phyloP scores from a whole-genome alignment of 495 filamentous ascomycete genomes.

The Talaromyces wortmannii region DNA sequence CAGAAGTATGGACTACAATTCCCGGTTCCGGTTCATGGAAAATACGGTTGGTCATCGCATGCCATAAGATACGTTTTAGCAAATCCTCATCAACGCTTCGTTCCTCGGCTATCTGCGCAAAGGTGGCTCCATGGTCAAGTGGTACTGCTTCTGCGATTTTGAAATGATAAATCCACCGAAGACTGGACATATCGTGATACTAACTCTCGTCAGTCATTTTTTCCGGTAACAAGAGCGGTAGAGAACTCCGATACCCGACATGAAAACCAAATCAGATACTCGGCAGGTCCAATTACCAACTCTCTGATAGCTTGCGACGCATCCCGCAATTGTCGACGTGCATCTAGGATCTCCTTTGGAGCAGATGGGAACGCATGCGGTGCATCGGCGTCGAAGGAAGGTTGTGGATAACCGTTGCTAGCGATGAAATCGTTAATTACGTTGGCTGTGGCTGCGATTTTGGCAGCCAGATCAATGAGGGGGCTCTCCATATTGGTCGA shows the following conservation, averaged over 20 bases:
- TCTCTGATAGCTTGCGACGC: neutral
- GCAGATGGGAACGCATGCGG: neutral
- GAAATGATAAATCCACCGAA: conserved; percentile 1
- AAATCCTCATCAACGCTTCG: conserved; percentile 34
- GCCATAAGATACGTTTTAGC: conserved; percentile 39
- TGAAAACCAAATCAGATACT: neutral
- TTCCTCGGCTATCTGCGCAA: conserved; percentile 30
- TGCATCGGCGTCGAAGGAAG: neutral
- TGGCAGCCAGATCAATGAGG: neutral
- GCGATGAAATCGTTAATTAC: neutral
- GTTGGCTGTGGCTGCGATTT: neutral
- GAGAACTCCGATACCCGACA: neutral
- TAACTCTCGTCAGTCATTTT: neutral
- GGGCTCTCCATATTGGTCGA: neutral
- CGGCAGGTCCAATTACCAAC: neutral
- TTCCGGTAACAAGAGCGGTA: too few species aligned
- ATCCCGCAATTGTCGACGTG: neutral
- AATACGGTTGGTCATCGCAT: conserved; percentile 49
- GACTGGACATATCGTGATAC: neutral
- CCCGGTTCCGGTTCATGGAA: conserved; percentile 42
- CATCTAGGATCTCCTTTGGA: neutral
- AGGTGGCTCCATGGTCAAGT: conserved; percentile 25
- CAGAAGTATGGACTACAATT: conserved; percentile 45
- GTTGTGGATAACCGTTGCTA: neutral
- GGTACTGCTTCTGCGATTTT: conserved; percentile 22